Conservation (phyloP, 179 eudicot species). For the Vitellaria paradoxa region DNA sequence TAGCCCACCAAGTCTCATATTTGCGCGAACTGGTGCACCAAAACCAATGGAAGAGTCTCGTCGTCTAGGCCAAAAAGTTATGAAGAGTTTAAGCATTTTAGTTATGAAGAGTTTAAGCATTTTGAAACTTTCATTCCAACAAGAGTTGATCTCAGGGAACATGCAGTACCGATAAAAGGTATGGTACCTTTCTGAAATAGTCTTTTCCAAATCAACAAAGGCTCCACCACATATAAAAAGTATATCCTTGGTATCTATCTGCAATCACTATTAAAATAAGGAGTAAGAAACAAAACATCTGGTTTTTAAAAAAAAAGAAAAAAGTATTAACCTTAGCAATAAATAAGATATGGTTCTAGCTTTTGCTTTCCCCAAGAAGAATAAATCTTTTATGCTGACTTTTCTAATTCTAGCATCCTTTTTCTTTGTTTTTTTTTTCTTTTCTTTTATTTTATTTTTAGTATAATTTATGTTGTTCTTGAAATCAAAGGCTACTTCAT, state of each 20-base stretch:
- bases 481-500: neutral
- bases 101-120: neutral
- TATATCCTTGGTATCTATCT: constrained; percentile 56
- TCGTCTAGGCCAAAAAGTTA: constrained; percentile 34
- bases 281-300: neutral
- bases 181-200: constrained; percentile 54
- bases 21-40: constrained; percentile 59
- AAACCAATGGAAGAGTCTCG: constrained; percentile 63
- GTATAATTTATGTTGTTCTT: neutral
- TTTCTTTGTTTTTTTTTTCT: neutral
- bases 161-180: constrained; percentile 4
- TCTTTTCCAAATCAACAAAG: constrained; percentile 48
- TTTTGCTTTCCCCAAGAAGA: neutral
- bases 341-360: neutral
- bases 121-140: neutral
- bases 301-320: neutral
- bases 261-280: constrained; percentile 17
- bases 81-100: neutral
- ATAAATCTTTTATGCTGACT: neutral
- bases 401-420: neutral
- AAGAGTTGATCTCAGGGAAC: neutral
- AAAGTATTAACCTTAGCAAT: neutral
- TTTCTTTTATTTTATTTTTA: too few relatives aligned
- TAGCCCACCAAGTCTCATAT: constrained; percentile 41
- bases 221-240: constrained; percentile 62